Conservation (phyloP, 2,329 filamentous ascomycete species). For the Sphaerostilbella broomeana region DNA sequence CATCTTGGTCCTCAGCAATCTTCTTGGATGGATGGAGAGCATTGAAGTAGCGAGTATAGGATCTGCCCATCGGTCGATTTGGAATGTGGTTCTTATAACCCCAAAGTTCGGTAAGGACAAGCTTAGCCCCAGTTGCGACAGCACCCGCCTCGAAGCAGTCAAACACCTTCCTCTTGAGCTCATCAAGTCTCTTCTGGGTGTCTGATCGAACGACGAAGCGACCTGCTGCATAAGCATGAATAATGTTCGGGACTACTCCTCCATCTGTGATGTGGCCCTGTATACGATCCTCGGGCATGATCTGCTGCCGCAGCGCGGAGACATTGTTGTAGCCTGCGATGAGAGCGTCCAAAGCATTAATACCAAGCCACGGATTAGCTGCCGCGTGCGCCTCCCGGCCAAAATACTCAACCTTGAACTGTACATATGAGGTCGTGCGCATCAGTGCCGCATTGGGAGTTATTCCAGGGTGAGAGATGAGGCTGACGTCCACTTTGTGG, state of each 20-base stretch:
- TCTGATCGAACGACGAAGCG: conserved; percentile 39
- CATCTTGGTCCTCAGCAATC: conserved; percentile 31
- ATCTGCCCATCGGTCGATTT: conserved; percentile 40
- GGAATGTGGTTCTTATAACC: conserved; percentile 51
- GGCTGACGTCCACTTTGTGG: conserved; percentile 15
- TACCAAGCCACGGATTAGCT: conserved; percentile 48
- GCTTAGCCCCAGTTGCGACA: conserved; percentile 37
- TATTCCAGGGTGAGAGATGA: conserved; percentile 26
- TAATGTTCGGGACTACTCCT: conserved; percentile 47
- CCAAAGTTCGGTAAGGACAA: conserved; percentile 33
- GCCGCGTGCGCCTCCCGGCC: conserved; percentile 51
- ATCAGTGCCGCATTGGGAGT: conserved; percentile 39
- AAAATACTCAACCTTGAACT: conserved; percentile 45
- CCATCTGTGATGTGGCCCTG: conserved; percentile 46
- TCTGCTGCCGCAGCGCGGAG: conserved; percentile 48
- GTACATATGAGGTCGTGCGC: conserved; percentile 44
- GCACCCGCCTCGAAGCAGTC: conserved; percentile 33
- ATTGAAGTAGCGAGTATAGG: conserved; percentile 42
- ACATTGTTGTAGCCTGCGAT: conserved; percentile 42
- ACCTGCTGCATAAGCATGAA: conserved; percentile 42
- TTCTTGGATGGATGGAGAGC: conserved; percentile 25
- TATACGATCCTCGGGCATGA: conserved; percentile 43
- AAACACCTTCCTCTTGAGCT: conserved; percentile 35
- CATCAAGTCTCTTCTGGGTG: conserved; percentile 33
- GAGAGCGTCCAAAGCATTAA: conserved; percentile 52